Evolutionary conservation across 805 yeast species (phyloP), one percentile per base, ranked within the genome.

Genomic region (Candida argentea): DNA sequence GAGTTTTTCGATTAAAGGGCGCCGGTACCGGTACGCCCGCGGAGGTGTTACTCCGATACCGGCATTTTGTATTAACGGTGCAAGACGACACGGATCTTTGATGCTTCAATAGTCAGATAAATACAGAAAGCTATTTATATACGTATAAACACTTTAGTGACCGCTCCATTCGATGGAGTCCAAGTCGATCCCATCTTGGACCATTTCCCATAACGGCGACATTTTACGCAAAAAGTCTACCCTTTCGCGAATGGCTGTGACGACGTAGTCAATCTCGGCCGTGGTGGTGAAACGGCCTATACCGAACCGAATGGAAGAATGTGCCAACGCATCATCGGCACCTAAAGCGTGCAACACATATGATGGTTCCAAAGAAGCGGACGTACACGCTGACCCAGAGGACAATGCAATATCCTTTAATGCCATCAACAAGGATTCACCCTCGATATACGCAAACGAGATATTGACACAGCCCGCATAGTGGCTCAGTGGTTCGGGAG

Each of bases 151-250:
- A n/a, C n/a, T n/a, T n/a, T n/a, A 91, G 59, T 91, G 98, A 40
- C 95, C 97, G 35, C 95, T 83, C 98, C 98, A 91, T 62, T 91
- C 94, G 46, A 91, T 91, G 19, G 93, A 70, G 48, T 80, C 72
- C 53, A 91, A 66, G 51, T 91, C 98, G 46, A 91, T 89, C 42
- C 98, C 98, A 41, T 91, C 97, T 58, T 91, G 95, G 33, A 85
- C 95, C 97, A 91, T 87, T 63, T 91, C 98, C 97, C 97, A 91
- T 45, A 91, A 66, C 27, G 98, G 98, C 33, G 91, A 76, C 59
- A 91, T 67, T 48, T 86, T 89, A 58, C 98, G 75, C 51, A 91
- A 70, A 59, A 85, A 85, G 38, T 76, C 78, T 31, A 91, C 97
- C 57, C 96, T 75, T 52, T 84, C 87, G 32, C 73, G 67, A 33